Evolutionary conservation across 2,329 filamentous ascomycete species (phyloP), one percentile per base, ranked within the genome.

Genomic region (Clarireedia monteithiana): DNA sequence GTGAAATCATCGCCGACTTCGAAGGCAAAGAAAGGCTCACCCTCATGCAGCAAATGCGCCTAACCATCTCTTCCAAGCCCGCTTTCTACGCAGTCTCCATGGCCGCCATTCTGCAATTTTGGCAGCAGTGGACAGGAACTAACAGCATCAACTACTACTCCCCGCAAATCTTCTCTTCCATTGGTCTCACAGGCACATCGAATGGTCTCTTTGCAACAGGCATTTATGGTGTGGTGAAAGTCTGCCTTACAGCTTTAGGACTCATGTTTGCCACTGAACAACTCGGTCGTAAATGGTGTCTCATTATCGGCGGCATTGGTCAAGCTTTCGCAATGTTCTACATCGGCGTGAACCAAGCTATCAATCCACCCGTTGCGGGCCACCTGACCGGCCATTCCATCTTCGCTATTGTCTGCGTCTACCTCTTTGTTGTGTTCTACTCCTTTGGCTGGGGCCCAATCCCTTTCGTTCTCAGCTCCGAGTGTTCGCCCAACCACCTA

Each of bases 181-280:
- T 88, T 4, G 85, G 85, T 24, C 75, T 76, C 5, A 75, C 74
- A 85, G 75, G 75, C 4, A 83, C 77, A 6, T 69, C 77, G 34
- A 75, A 78, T 38, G 80, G 78, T 7, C 78, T 89, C 23, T 85
- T 89, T 66, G 84, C 85, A 2, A 88, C 85, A 0, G 85, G 85
- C 48, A 78, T 89, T 60, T 89, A 88, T 66, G 85, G 85, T 23
- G 77, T 88, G 46, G 79, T 87, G 58, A 88, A 88, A 68, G 81
- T 84, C 68, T 70, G 75, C n/a, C 77, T 80, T 34, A 86, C 82
- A 62, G 74, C 76, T 5, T 65, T 77, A 55, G 88, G 88, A 74
- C 74, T 89, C 23, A 65, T 84, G 61, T 85, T 86, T 64, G 77
- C 79, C n/a, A 85, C 59, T 12, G 62, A 89, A 66, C 83, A 81